Conservation (phyloP, 2,329 filamentous ascomycete species). For the Diaporthe vaccinii region DNA sequence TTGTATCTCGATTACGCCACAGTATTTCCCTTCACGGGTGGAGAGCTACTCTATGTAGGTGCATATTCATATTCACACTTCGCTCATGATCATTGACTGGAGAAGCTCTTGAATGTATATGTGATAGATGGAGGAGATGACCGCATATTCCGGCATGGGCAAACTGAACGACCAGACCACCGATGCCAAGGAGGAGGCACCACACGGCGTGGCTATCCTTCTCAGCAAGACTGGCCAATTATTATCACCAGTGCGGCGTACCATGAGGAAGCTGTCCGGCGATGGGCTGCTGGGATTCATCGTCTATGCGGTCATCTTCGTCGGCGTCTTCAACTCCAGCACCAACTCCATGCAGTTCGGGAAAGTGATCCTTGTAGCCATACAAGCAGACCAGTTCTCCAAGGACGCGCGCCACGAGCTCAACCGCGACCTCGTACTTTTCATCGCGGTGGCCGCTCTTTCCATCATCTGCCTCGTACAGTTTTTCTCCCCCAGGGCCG, state of each 20-base stretch:
- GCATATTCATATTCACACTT: background rate
- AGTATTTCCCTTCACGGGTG: background rate
- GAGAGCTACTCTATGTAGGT: slow-evolving; percentile 1
- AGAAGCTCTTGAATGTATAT: too few relatives aligned
- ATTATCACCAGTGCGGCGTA: background rate
- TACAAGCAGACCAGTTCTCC: background rate
- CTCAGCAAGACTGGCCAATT: background rate
- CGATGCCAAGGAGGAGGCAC: background rate
- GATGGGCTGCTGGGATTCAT: background rate
- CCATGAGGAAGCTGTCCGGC: background rate
- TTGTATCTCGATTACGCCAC: background rate
- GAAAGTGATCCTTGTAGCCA: background rate
- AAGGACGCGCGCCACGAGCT: background rate
- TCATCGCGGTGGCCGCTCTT: background rate
- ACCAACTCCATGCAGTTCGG: slow-evolving; percentile 2
- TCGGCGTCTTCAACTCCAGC: slow-evolving; percentile 7
- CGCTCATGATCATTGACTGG: background rate
- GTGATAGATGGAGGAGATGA: background rate
- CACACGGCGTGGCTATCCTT: background rate
- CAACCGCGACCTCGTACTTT: background rate
- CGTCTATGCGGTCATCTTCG: background rate
- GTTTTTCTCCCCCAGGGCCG: slow-evolving; percentile 1
- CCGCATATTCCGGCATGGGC: background rate
- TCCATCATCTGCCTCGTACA: background rate
- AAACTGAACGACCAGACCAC: background rate